phyloP scores from a whole-genome alignment of 2,329 filamentous ascomycete species.

The Diaporthe humulicola region DNA sequence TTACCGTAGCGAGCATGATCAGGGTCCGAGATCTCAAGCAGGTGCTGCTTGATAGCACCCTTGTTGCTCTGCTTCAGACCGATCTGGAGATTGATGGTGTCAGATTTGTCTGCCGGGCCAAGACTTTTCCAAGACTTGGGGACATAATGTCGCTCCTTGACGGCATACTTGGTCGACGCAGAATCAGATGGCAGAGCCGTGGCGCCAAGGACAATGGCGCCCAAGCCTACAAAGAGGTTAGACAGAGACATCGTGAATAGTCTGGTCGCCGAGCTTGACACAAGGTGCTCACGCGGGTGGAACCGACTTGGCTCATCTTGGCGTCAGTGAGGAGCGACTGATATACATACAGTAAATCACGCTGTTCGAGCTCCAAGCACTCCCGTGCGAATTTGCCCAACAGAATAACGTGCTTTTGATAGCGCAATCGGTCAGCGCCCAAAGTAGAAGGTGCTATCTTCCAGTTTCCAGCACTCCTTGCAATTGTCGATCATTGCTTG shows the following conservation, averaged over 20 bases:
- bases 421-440: constrained; percentile 11
- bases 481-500: constrained; percentile 15
- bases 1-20: constrained; percentile 60
- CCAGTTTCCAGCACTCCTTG: background rate
- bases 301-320: constrained; percentile 5
- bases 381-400: background rate
- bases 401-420: constrained; percentile 9
- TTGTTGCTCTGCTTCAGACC: constrained; percentile 37
- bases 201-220: constrained; percentile 12
- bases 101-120: constrained; percentile 32
- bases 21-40: constrained; percentile 58
- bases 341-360: background rate
- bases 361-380: background rate
- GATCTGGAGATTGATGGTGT: constrained; percentile 38
- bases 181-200: constrained; percentile 15
- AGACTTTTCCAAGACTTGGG: constrained; percentile 41
- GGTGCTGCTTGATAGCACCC: constrained; percentile 47
- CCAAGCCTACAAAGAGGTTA: constrained; percentile 8
- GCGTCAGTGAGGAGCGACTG: constrained; percentile 20
- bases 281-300: background rate
- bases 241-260: background rate
- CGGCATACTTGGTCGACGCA: constrained; percentile 19
- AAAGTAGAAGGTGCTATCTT: constrained; percentile 5
- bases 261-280: constrained; percentile 4
- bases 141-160: constrained; percentile 25